Evolutionary conservation across 768 basidiomycete species (phyloP).

Genomic region (Boletus vinaceobasis): DNA sequence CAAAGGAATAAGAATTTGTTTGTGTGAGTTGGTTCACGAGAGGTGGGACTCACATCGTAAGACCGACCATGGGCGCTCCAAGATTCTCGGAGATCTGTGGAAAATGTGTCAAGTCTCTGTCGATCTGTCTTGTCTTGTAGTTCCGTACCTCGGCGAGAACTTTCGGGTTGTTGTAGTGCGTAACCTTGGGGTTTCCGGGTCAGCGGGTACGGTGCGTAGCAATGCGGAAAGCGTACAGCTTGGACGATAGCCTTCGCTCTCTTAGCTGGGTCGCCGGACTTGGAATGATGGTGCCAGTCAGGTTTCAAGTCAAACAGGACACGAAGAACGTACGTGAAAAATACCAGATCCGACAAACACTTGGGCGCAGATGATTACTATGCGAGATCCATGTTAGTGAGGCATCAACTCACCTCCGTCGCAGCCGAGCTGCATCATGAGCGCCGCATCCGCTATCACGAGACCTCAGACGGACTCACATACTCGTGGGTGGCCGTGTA

Average conservation of each 20-base stretch:
- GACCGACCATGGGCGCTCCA: slow-evolving; percentile 90
- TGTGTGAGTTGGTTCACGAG: not conserved
- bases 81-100: slow-evolving; percentile 73
- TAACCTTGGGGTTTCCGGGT: slow-evolving; percentile 49
- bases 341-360: slow-evolving; percentile 99
- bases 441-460: slow-evolving; percentile 78
- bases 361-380: slow-evolving; percentile 27
- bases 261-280: slow-evolving; percentile 93
- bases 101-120: not conserved
- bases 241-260: slow-evolving; percentile 95
- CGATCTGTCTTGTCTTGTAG: not conserved
- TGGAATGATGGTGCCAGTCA: slow-evolving; percentile 5
- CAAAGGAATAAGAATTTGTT: not conserved
- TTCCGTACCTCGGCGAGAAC: slow-evolving; percentile 75
- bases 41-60: slow-evolving; percentile 65
- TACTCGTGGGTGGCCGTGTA: not conserved
- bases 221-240: slow-evolving; percentile 53
- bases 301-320: not conserved
- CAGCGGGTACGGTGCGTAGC: not conserved
- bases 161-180: slow-evolving; percentile 94
- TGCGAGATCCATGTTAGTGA: not conserved
- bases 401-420: slow-evolving; percentile 71
- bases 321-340: slow-evolving; percentile 67
- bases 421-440: slow-evolving; percentile 99
- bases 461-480: not conserved